phyloP scores from a whole-genome alignment of 768 basidiomycete genomes.

The Collybia nuda region DNA sequence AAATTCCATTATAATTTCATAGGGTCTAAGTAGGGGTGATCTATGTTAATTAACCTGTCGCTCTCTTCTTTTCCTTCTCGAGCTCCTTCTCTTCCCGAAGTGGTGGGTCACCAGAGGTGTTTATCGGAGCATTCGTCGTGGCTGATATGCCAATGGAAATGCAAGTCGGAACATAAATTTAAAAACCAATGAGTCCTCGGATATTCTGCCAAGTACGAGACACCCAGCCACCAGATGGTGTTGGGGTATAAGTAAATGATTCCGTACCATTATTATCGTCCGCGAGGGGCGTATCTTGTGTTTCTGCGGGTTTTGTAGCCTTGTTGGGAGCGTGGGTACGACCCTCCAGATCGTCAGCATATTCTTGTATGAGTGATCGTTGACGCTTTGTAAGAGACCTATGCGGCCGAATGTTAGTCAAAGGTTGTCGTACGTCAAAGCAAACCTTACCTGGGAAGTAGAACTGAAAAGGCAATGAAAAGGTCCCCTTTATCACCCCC shows the following conservation, averaged over 20 bases:
- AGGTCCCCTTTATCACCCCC: slow-evolving; percentile 74
- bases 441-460: slow-evolving; percentile 79
- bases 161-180: slow-evolving; percentile 39
- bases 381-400: slow-evolving; percentile 85
- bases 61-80: slow-evolving; percentile 48
- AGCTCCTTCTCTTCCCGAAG: slow-evolving; percentile 35
- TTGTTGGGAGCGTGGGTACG: slow-evolving; percentile 23
- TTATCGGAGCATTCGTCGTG: slow-evolving; percentile 20
- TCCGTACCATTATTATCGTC: slow-evolving; percentile 71
- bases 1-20: slow-evolving; percentile 12
- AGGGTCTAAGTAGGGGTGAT: slow-evolving; percentile 11
- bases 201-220: slow-evolving; percentile 68
- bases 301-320: slow-evolving; percentile 17
- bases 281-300: slow-evolving; percentile 3
- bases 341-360: slow-evolving; percentile 92
- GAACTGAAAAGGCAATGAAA: slow-evolving; percentile 84
- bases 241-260: slow-evolving; percentile 59
- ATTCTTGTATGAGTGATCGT: slow-evolving; percentile 84
- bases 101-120: slow-evolving; percentile 21
- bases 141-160: slow-evolving; percentile 41
- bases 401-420: slow-evolving; percentile 8
- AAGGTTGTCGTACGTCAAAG: background rate
- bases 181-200: slow-evolving; percentile 69
- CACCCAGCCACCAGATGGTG: slow-evolving; percentile 64
- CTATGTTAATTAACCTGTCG: slow-evolving; percentile 38